Evolutionary conservation across 805 yeast species (phyloP), one percentile per base, ranked within the genome.

Genomic region (Teunomyces lycoperdinae): DNA sequence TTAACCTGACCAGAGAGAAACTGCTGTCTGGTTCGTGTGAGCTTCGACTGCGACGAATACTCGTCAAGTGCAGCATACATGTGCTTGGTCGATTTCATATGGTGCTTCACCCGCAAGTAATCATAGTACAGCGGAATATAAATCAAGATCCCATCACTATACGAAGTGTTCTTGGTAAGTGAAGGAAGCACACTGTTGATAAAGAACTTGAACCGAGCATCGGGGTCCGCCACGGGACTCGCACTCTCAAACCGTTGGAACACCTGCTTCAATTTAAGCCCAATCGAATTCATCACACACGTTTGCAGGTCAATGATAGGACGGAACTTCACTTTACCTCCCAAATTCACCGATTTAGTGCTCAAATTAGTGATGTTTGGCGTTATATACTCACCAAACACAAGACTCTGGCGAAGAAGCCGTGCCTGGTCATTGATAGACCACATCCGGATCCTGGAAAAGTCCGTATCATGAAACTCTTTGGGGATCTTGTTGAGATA

Each of bases 361-460:
- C 62, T 44, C 41, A 89, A 58, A 47, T 83, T 80, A 62, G 86
- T 89, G 58, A 92, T 79, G 55, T 83, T 89, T 8, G 98, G 98
- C 1, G 97, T 86, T 8, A 76, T 56, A 61, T 78, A 88, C 56
- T 83, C 88, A n/a, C 87, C 72, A 54, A 94, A 85, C 2, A 87
- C 73, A 58, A 94, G 66, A 0, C 87, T 80, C 67, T 94, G 99
- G 26, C 97, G 79, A 47, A 92, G 74, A 44, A 73, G 71, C 52
- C 73, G 76, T 10, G 88, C 84, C 56, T 88, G 84, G 52, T 89
- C 95, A 59, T 94, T 91, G 53, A 94, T 84, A 32, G 86, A 83
- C 95, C 96, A 91, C 86, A 87, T 85, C 57, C 97, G 78, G 33
- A 94, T 84, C 56, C 99, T 78, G 48, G 94, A 82, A 66, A 94